These are phyloP conservation scores for Flaveria bidentis DNA, from an alignment of 129 eudicot genomes.

Conservation along the genomic window DNA sequence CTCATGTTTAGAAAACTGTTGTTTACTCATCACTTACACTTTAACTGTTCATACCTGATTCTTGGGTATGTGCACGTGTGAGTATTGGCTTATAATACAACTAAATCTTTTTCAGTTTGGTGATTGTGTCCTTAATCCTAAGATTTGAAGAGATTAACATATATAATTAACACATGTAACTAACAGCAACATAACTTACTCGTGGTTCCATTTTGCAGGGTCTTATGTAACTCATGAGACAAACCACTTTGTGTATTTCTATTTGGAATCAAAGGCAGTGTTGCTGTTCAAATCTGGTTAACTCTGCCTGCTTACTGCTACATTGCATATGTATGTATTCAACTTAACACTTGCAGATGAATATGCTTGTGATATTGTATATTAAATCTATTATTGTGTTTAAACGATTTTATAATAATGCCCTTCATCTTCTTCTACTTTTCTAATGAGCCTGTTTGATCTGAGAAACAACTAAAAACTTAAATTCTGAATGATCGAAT, in stretches of 20 bases:
- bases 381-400: conserved; percentile 20
- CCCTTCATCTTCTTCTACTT: neutral
- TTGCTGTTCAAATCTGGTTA: conserved; percentile 93
- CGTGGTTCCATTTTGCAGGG: conserved; percentile 40
- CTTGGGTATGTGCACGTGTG: neutral
- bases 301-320: conserved; percentile 29
- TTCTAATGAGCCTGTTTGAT: neutral
- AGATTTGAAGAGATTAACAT: neutral
- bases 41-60: neutral
- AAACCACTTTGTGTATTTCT: conserved; percentile 89
- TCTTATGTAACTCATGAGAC: conserved; percentile 97
- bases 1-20: conserved; percentile 13
- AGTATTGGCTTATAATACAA: neutral
- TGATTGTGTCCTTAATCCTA: neutral
- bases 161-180: neutral
- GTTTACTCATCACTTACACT: conserved; percentile 4
- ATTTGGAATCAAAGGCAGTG: conserved; percentile 87
- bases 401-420: conserved; percentile 14
- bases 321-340: conserved; percentile 32
- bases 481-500: too few species aligned
- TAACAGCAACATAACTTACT: neutral
- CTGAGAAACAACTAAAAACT: too few species aligned
- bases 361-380: conserved; percentile 43
- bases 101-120: neutral
- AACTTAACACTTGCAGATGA: conserved; percentile 18